These are phyloP conservation scores for Calonectria fujianensis DNA, from an alignment of 2,329 filamentous ascomycete genomes.

Conservation along the genomic window DNA sequence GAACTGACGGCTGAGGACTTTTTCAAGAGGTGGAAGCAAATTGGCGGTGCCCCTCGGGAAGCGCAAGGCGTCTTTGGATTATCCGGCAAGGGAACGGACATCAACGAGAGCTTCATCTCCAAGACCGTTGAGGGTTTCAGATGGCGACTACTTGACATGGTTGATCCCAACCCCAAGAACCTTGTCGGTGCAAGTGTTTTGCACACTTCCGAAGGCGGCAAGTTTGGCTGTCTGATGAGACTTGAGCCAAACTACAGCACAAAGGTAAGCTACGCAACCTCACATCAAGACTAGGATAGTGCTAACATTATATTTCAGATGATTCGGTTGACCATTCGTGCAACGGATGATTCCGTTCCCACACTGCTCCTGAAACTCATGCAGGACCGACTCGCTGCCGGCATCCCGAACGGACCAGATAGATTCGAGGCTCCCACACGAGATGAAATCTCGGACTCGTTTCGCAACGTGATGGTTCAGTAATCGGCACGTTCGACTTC, in stretches of 20 bases:
- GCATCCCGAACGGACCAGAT: constrained; percentile 64
- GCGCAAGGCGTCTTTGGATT: constrained; percentile 90
- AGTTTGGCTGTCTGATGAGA: constrained; percentile 94
- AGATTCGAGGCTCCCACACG: constrained; percentile 64
- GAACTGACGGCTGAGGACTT: constrained; percentile 93
- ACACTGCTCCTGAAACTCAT: constrained; percentile 87
- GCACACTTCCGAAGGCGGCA: constrained; percentile 88
- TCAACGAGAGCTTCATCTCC: constrained; percentile 82
- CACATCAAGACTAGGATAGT: not conserved
- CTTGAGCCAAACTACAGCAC: constrained; percentile 95
- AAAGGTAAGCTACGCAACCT: constrained; percentile 79
- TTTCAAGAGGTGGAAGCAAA: constrained; percentile 99
- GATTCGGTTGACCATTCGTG: constrained; percentile 94
- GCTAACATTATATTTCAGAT: constrained; percentile 76
- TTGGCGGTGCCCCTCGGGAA: constrained; percentile 90
- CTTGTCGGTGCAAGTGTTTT: constrained; percentile 92
- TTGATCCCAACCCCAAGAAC: constrained; percentile 95
- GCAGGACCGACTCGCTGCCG: constrained; percentile 84
- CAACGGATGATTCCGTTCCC: constrained; percentile 93
- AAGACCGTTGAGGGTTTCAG: constrained; percentile 88
- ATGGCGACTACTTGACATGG: constrained; percentile 89
- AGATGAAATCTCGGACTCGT: constrained; percentile 73
- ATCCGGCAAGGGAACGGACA: constrained; percentile 67
- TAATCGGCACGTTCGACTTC: constrained; percentile 47
- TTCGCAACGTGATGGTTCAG: constrained; percentile 74